These are phyloP conservation scores for Hyphodiscus hymeniophilus DNA, from an alignment of 495 filamentous ascomycete species.

Conservation along the genomic window DNA sequence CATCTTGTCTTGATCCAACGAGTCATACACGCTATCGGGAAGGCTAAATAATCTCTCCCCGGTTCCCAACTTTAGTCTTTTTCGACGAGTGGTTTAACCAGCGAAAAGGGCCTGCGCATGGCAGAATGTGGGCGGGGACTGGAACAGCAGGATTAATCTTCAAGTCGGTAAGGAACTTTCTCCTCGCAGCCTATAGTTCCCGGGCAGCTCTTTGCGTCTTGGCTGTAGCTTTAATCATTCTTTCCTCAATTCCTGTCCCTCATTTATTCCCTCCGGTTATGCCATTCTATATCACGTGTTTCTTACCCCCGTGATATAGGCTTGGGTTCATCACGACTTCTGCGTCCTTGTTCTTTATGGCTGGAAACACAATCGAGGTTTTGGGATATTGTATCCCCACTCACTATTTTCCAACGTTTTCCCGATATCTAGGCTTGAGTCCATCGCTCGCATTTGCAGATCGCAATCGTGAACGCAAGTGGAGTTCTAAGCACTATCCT, in stretches of 20 bases:
- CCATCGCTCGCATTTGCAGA: constrained; percentile 33
- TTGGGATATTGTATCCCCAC: constrained; percentile 60
- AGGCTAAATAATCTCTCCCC: constrained; percentile 31
- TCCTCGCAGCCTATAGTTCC: constrained; percentile 38
- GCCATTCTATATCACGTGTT: constrained; percentile 37
- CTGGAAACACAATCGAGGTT: constrained; percentile 51
- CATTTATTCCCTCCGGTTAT: constrained; percentile 49
- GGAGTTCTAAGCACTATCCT: constrained; percentile 48
- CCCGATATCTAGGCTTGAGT: constrained; percentile 29
- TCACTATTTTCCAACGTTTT: constrained; percentile 59
- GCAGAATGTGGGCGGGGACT: constrained; percentile 39
- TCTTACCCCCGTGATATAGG: constrained; percentile 26
- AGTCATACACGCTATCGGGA: constrained; percentile 33
- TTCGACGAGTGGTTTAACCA: constrained; percentile 40
- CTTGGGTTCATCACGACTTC: constrained; percentile 37
- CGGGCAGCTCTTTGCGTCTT: constrained; percentile 45
- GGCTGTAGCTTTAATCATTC: constrained; percentile 38
- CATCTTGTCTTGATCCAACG: constrained; percentile 46
- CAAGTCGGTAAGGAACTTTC: constrained; percentile 14
- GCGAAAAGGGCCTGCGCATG: constrained; percentile 41
- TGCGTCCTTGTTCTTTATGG: constrained; percentile 43
- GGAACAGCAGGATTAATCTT: constrained; percentile 12
- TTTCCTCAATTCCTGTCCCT: constrained; percentile 47
- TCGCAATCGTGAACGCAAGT: constrained; percentile 50
- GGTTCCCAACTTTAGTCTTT: constrained; percentile 29